A percentile compares a stretch with the other conserved stretches of the same genome.
phyloP scores from a whole-genome alignment of 148 eudicot species.

The Suaeda aralocaspica region DNA sequence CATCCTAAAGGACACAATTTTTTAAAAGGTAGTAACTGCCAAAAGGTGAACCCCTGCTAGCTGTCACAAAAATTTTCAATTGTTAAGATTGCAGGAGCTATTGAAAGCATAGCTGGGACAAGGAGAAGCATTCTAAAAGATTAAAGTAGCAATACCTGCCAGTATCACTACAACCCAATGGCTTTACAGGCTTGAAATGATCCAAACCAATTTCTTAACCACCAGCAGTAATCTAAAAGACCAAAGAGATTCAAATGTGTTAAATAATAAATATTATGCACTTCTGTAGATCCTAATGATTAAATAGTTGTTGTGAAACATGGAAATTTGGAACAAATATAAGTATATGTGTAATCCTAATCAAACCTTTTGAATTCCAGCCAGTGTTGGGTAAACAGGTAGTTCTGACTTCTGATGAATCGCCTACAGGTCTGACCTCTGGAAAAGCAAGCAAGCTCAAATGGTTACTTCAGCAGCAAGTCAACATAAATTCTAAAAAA shows the following conservation, averaged over 20 bases:
- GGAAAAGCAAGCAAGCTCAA: conserved; percentile 28
- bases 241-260: conserved; percentile 8
- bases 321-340: background rate
- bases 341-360: background rate
- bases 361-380: conserved; percentile 81
- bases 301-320: background rate
- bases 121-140: background rate
- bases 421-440: conserved; percentile 98
- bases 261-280: conserved; percentile 12
- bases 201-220: conserved; percentile 71
- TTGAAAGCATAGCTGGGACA: background rate
- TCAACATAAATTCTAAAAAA: too few relatives aligned
- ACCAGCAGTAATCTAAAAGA: conserved; percentile 46
- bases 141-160: conserved; percentile 64
- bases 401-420: conserved; percentile 78
- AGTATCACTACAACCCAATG: conserved; percentile 97
- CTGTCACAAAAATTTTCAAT: background rate
- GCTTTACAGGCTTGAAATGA: conserved; percentile 88
- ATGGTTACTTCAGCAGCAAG: conserved; percentile 15
- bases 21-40: background rate
- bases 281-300: background rate
- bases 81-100: conserved; percentile 7
- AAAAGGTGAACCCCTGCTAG: too few relatives aligned
- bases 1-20: too few relatives aligned
- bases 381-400: conserved; percentile 76